Evolutionary conservation across 2,329 filamentous ascomycete genomes (phyloP), one percentile per base, ranked within the genome.

Genomic region (Didymella keratinophila): DNA sequence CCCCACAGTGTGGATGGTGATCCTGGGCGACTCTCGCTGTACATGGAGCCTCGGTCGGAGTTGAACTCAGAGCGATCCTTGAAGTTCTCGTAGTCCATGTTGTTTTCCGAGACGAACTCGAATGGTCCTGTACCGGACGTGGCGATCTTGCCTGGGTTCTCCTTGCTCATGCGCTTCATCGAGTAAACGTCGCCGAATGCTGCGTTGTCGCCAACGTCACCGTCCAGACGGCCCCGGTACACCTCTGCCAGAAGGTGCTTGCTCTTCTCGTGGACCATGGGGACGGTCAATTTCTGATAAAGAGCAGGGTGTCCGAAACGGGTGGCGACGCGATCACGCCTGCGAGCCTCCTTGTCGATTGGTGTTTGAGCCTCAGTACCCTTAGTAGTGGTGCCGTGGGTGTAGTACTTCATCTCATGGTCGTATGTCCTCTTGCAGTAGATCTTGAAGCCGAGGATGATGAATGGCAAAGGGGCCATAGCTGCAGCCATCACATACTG

Each of bases 231-330:
- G 11, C 93, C 94, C 23, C 88, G 88, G 75, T 97, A 97, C 48
- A 99, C 84, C 42, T 90, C 87, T n/a, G 89, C 89, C 10, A 99
- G 84, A 39, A 95, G 84, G 58, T 95, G 93, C 70, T 95, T 91
- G 2, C 92, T 92, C 77, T 91, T 96, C 52, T 92, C 90, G 69
- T 96, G 90, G 3, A 98, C 94, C 93, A 98, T 97, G 2, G 94
- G 94, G 0, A 93, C 96, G 68, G 94, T 93, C 20, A 98, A 83
- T 3, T 91, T 89, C 76, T 90, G 91, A 81, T 95, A 97, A 16
- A 98, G 83, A 4, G 91, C 93, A 1, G 94, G 95, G 74, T 99
- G 92, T 60, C 66, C 93, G 73, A 97, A 99, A 25, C 91, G 86
- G 23, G 87, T 87, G 59, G 86, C 89, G 54, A 93, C 85, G 69